Conservation (phyloP, 441 rosid species). For the Populus tomentosa region DNA sequence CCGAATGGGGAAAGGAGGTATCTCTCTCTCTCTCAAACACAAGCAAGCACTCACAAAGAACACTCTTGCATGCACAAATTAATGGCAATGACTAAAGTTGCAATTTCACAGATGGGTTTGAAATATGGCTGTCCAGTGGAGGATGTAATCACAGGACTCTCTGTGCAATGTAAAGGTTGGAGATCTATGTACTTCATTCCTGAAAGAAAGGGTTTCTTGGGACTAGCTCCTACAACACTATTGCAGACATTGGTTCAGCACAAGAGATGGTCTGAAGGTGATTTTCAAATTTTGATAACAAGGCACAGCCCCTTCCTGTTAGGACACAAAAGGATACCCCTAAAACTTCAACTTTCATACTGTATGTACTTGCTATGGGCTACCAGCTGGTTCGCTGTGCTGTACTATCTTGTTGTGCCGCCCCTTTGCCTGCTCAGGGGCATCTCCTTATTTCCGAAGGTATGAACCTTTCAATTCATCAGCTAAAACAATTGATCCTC, state of each 20-base stretch:
- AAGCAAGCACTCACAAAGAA: not conserved
- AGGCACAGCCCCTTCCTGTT: conserved; percentile 48
- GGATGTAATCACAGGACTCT: conserved; percentile 70
- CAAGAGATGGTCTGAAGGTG: conserved; percentile 78
- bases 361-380: conserved; percentile 51
- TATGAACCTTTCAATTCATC: conserved; percentile 7
- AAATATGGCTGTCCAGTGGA: conserved; percentile 72
- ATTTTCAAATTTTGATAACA: conserved; percentile 55
- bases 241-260: conserved; percentile 64
- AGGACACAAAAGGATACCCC: conserved; percentile 44
- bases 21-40: not conserved
- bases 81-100: too few relatives aligned
- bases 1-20: conserved; percentile 75
- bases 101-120: conserved; percentile 56
- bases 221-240: conserved; percentile 51
- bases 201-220: conserved; percentile 48
- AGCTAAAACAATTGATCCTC: too few relatives aligned
- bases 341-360: conserved; percentile 43
- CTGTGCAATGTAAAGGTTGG: conserved; percentile 72
- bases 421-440: conserved; percentile 54
- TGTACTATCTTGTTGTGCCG: conserved; percentile 45
- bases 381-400: conserved; percentile 41
- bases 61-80: too few relatives aligned
- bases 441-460: conserved; percentile 63
- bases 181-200: conserved; percentile 64